These are phyloP conservation scores for Ophiocordyceps australis DNA, from an alignment of 2,329 filamentous ascomycete species.

Conservation along the genomic window DNA sequence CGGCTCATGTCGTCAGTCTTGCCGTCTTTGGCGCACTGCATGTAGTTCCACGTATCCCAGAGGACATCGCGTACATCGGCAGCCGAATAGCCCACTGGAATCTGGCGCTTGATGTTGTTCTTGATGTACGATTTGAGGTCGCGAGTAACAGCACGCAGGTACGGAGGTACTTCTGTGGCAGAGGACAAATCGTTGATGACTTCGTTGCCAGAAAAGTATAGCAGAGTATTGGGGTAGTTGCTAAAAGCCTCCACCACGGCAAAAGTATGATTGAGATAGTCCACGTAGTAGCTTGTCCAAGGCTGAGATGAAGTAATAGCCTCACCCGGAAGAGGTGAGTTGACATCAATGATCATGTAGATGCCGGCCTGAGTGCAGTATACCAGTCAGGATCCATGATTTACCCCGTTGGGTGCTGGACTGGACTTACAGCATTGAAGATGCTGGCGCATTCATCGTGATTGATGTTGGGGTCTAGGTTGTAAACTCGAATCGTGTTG, in stretches of 20 bases:
- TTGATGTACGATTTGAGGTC: constrained; percentile 70
- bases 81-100: constrained; percentile 67
- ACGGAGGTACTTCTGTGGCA: constrained; percentile 45
- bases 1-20: constrained; percentile 40
- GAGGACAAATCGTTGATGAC: constrained; percentile 50
- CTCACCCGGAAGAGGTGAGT: constrained; percentile 42
- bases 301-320: constrained; percentile 34
- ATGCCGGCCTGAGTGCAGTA: constrained; percentile 33
- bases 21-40: constrained; percentile 44
- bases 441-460: constrained; percentile 49
- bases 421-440: constrained; percentile 38
- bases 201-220: constrained; percentile 67
- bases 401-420: too few species aligned
- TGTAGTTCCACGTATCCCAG: constrained; percentile 58
- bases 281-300: constrained; percentile 38
- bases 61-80: constrained; percentile 60
- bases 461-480: constrained; percentile 45
- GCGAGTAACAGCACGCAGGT: constrained; percentile 55
- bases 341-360: constrained; percentile 52
- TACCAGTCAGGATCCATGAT: constrained; percentile 3
- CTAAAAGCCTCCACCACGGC: constrained; percentile 49
- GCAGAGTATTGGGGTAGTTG: constrained; percentile 47
- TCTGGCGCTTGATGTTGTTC: constrained; percentile 45
- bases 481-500: constrained; percentile 54
- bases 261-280: constrained; percentile 48